Base-by-base conservation (phyloP, 2,329 filamentous ascomycete genomes). In the Colletotrichum somersetense region DNA sequence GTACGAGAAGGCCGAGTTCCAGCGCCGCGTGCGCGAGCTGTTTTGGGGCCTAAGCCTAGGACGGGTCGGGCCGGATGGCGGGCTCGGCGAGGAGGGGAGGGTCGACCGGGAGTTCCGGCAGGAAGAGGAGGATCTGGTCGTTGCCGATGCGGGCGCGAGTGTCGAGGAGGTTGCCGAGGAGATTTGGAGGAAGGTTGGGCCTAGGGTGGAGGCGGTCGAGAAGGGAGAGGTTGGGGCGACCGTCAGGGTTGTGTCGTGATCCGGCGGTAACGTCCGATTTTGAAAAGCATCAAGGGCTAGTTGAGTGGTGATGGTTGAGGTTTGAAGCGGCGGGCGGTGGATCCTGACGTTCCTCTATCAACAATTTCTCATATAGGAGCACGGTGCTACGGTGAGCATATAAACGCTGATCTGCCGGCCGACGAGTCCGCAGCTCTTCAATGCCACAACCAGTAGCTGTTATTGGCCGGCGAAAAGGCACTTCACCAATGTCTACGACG, bases 1-100 rank as follows among this genome's bases (percentile, higher is more conserved):
- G 74, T 99, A 98, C 78, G 96, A 99, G 84, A 92, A 90, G 79
- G 89, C 88, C 72, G 90, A 91, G 78, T 93, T 97, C 89, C 96
- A 99, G 83, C 85, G 87, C 72, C 88, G 90, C 12, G 96, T 98
- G 18, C 85, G 93, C 26, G 88, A 91, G 73, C 80, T 97, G 62
- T 98, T 97, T 80, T 87, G 86, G 83, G 86, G 83, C 0, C 77
- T 91, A 71, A 84, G 83, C 73, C 81, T 84, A 81, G 86, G 86
- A 1, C 82, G 83, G 30, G 80, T 84, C 40, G 82, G 82, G 12
- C 77, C 77, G 26, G 78, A 79, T 20, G 74, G 77, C 30, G 75
- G 61, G 33, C 66, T 78, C 59, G 67, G 77, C 35, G 72, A 73
- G 64, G 74, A 74, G 73, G 74, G 73, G 7, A 76, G 75, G 5